These are phyloP conservation scores for Mycotypha africana DNA, from an alignment of 371 early-diverging fungal genomes.

Conservation along the genomic window DNA sequence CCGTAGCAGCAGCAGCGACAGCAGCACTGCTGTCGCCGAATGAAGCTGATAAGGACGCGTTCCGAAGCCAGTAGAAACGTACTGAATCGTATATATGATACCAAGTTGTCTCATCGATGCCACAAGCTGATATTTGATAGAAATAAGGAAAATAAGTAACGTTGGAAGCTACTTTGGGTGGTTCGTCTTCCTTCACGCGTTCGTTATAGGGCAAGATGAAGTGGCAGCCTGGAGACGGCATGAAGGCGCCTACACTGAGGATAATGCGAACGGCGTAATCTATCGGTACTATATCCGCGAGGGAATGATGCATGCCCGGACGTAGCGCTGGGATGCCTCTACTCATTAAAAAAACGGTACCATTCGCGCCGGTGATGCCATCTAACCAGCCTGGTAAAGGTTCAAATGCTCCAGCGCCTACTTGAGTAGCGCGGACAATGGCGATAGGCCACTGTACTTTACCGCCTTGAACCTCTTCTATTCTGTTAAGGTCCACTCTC, in stretches of 20 bases:
- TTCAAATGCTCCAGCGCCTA: slow-evolving; percentile 46
- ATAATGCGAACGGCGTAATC: slow-evolving; percentile 38
- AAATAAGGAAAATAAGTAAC: slow-evolving; percentile 34
- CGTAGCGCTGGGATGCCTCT: slow-evolving; percentile 34
- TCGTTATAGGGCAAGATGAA: slow-evolving; percentile 44
- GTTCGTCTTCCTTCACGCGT: slow-evolving; percentile 18
- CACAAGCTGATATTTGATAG: slow-evolving; percentile 32
- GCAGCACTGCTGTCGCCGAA: no score
- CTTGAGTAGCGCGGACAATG: slow-evolving; percentile 58
- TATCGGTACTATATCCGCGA: slow-evolving; percentile 55
- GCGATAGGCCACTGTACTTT: slow-evolving; percentile 49
- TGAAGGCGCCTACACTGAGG: slow-evolving; percentile 26
- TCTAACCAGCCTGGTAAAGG: slow-evolving; percentile 65
- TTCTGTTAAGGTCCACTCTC: slow-evolving; percentile 45
- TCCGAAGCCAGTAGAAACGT: slow-evolving; percentile 42
- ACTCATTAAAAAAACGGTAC: slow-evolving; percentile 29
- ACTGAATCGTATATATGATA: slow-evolving; percentile 25
- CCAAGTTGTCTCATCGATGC: slow-evolving; percentile 23
- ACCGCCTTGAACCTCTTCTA: slow-evolving; percentile 46
- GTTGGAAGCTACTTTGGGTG: slow-evolving; percentile 22
- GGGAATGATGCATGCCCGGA: slow-evolving; percentile 26
- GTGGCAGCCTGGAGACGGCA: slow-evolving; percentile 25
- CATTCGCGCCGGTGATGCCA: slow-evolving; percentile 54
- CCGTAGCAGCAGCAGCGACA: no score
- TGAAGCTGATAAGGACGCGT: slow-evolving; percentile 21